These are phyloP conservation scores for Wickerhamiella azymoides DNA, from an alignment of 805 yeast genomes.

Conservation along the genomic window DNA sequence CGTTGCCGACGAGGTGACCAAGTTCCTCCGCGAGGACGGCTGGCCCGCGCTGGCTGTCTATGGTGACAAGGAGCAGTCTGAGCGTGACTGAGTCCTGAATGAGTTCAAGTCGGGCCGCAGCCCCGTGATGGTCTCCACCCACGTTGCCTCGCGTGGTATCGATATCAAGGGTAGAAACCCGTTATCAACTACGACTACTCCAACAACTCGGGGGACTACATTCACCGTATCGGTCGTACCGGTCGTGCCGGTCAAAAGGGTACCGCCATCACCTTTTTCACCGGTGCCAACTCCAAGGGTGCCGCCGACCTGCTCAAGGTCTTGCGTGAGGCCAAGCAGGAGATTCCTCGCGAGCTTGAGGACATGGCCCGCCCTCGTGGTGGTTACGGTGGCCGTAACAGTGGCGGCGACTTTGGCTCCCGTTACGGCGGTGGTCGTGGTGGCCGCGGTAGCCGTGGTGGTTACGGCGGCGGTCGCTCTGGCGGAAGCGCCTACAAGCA, in stretches of 20 bases:
- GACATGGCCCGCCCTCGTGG: slow-evolving; percentile 65
- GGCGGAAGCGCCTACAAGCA: slow-evolving; percentile 17
- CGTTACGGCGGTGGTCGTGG: slow-evolving; percentile 29
- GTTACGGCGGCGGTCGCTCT: slow-evolving; percentile 21
- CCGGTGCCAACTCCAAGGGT: slow-evolving; percentile 71
- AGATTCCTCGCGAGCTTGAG: slow-evolving; percentile 64
- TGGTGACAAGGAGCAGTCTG: slow-evolving; percentile 95
- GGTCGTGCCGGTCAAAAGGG: slow-evolving; percentile 98
- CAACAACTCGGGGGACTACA: slow-evolving; percentile 95
- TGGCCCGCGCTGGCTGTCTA: slow-evolving; percentile 98
- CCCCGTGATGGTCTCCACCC: slow-evolving; percentile 98
- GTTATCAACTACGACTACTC: slow-evolving; percentile 97
- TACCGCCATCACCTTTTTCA: slow-evolving; percentile 89
- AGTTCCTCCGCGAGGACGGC: slow-evolving; percentile 85
- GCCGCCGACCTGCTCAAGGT: slow-evolving; percentile 85
- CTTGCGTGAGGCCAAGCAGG: slow-evolving; percentile 90
- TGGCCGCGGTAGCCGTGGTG: slow-evolving; percentile 31
- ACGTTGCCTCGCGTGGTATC: slow-evolving; percentile 99
- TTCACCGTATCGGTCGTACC: slow-evolving; percentile 97
- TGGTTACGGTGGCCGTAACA: slow-evolving; percentile 42
- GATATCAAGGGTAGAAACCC: slow-evolving; percentile 95
- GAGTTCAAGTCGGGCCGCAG: slow-evolving; percentile 88
- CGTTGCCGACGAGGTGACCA: slow-evolving; percentile 90
- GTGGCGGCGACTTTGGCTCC: slow-evolving; percentile 32
- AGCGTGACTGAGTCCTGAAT: slow-evolving; percentile 95